Evolutionary conservation across 495 filamentous ascomycete genomes (phyloP).

Genomic region (Clavariopsis aquatica): DNA sequence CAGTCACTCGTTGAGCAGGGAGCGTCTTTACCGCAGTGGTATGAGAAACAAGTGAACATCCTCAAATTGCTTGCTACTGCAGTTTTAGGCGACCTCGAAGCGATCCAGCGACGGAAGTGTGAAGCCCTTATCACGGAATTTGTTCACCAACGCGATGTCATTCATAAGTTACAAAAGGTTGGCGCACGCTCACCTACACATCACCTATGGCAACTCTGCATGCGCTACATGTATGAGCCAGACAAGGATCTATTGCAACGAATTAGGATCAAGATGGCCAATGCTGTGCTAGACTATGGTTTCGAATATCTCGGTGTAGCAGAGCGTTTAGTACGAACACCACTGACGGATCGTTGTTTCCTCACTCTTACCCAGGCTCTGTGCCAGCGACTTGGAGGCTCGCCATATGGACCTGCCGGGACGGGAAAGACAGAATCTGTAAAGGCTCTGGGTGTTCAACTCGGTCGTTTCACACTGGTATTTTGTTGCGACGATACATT

Average conservation of each 20-base stretch:
- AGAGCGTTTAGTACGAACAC: constrained; percentile 92
- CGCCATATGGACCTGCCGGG: constrained; percentile 94
- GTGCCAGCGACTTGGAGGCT: constrained; percentile 91
- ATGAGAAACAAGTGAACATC: constrained; percentile 74
- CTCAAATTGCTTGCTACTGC: constrained; percentile 80
- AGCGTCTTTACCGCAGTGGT: constrained; percentile 62
- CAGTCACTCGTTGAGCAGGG: constrained; percentile 70
- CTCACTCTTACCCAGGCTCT: constrained; percentile 94
- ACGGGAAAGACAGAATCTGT: constrained; percentile 99
- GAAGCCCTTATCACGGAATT: constrained; percentile 99
- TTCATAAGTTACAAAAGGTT: constrained; percentile 74
- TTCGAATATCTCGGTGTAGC: constrained; percentile 98
- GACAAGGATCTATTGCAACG: constrained; percentile 82
- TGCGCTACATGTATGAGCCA: constrained; percentile 88
- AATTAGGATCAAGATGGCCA: constrained; percentile 92
- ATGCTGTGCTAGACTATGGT: constrained; percentile 90
- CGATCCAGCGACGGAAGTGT: constrained; percentile 89
- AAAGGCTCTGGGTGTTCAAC: constrained; percentile 93
- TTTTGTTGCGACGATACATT: constrained; percentile 99
- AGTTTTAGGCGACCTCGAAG: constrained; percentile 86
- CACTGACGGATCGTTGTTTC: constrained; percentile 96
- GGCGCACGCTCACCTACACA: constrained; percentile 78
- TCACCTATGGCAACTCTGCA: constrained; percentile 92
- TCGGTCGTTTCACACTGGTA: constrained; percentile 95
- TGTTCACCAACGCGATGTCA: constrained; percentile 92